Conservation (phyloP, 2,329 filamentous ascomycete genomes). For the Xylariaceae sp. region DNA sequence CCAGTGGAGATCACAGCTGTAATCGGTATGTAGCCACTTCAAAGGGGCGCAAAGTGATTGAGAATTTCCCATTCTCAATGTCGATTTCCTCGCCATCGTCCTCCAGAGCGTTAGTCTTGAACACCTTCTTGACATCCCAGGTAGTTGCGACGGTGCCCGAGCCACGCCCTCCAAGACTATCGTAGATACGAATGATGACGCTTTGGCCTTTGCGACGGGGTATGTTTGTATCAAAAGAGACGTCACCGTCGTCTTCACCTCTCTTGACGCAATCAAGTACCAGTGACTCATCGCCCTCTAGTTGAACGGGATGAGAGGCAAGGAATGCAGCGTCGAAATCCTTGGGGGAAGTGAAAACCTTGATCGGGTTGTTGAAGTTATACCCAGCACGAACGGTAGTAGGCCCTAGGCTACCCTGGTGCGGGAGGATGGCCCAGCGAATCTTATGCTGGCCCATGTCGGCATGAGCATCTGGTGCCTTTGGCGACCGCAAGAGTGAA, state of each 20-base stretch:
- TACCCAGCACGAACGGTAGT: constrained; percentile 77
- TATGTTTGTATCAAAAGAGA: constrained; percentile 58
- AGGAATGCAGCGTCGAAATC: constrained; percentile 30
- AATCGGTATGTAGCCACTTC: constrained; percentile 80
- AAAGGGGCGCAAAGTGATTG: constrained; percentile 69
- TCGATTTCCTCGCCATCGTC: constrained; percentile 71
- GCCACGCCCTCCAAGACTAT: constrained; percentile 77
- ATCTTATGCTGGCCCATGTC: constrained; percentile 90
- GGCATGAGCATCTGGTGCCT: constrained; percentile 87
- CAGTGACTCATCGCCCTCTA: constrained; percentile 64
- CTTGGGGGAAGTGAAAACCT: constrained; percentile 44
- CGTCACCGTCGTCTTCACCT: constrained; percentile 80
- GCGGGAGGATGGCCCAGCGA: constrained; percentile 86
- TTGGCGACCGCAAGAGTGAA: constrained; percentile 78
- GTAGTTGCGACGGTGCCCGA: constrained; percentile 65
- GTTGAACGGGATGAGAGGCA: constrained; percentile 51
- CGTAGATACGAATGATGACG: constrained; percentile 81
- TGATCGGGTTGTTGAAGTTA: constrained; percentile 83
- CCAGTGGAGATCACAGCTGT: constrained; percentile 39
- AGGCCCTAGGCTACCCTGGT: constrained; percentile 66
- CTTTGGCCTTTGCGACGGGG: constrained; percentile 67
- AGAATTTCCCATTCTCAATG: constrained; percentile 48
- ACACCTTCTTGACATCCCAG: constrained; percentile 69
- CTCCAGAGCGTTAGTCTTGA: constrained; percentile 83
- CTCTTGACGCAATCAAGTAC: constrained; percentile 89